These are phyloP conservation scores for Choiromyces venosus DNA, from an alignment of 495 filamentous ascomycete species.

Conservation along the genomic window DNA sequence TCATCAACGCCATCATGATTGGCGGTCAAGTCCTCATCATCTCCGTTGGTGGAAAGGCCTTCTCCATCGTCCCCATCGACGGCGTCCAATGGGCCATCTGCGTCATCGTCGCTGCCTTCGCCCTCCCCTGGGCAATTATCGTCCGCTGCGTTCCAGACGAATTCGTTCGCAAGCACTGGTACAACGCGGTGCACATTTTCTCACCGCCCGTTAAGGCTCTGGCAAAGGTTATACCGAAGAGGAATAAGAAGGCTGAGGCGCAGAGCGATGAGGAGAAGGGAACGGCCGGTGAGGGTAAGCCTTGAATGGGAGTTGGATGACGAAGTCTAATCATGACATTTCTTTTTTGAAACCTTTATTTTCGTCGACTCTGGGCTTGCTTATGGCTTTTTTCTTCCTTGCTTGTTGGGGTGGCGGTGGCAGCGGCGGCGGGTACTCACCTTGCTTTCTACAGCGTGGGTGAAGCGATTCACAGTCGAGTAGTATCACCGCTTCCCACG, in stretches of 20 bases:
- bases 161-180: slow-evolving; percentile 48
- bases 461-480: background rate
- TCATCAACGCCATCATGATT: slow-evolving; percentile 74
- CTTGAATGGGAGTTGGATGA: slow-evolving; percentile 8
- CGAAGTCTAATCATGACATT: background rate
- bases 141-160: slow-evolving; percentile 64
- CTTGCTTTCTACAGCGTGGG: background rate
- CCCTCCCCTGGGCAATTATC: slow-evolving; percentile 66
- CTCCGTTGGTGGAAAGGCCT: slow-evolving; percentile 67
- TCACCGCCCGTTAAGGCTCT: slow-evolving; percentile 17
- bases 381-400: background rate
- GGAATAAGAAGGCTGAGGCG: slow-evolving; percentile 14
- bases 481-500: background rate
- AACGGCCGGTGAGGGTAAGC: slow-evolving; percentile 14
- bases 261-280: slow-evolving; percentile 31
- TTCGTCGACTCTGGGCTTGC: slow-evolving; percentile 8
- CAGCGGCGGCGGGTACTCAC: background rate
- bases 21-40: slow-evolving; percentile 76
- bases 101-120: slow-evolving; percentile 63
- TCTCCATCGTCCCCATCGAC: slow-evolving; percentile 62
- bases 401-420: background rate
- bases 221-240: slow-evolving; percentile 12
- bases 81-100: slow-evolving; percentile 71
- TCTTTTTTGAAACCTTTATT: slow-evolving; percentile 1
- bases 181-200: slow-evolving; percentile 10